Conservation (phyloP, 768 basidiomycete genomes). For the Leucosporidium yakuticum region DNA sequence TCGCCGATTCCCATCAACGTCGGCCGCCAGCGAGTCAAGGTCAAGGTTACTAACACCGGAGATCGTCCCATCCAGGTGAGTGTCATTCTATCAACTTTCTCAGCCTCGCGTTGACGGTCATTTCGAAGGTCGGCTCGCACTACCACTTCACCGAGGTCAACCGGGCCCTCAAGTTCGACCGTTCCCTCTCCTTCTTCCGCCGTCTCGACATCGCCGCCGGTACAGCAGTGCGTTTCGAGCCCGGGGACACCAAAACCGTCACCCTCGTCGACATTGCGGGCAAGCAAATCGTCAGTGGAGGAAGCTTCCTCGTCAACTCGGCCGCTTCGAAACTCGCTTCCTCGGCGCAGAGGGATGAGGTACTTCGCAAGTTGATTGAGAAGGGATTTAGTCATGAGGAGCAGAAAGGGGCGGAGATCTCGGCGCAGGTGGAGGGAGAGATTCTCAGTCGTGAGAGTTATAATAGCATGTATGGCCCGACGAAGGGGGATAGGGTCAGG, state of each 20-base stretch:
- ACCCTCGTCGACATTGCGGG: slow-evolving; percentile 75
- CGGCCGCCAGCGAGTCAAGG: slow-evolving; percentile 60
- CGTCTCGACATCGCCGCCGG: slow-evolving; percentile 89
- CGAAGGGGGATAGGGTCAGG: slow-evolving; percentile 77
- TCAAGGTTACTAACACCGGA: slow-evolving; percentile 81
- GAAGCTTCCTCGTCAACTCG: slow-evolving; percentile 55
- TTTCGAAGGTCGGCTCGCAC: slow-evolving; percentile 73
- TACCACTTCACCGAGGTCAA: slow-evolving; percentile 88
- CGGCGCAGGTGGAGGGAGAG: slow-evolving; percentile 46
- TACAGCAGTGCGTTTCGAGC: slow-evolving; percentile 94
- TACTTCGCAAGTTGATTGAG: slow-evolving; percentile 47
- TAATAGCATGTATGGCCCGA: slow-evolving; percentile 92
- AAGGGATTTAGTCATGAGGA: slow-evolving; percentile 65
- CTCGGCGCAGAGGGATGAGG: slow-evolving; percentile 23
- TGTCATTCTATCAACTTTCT: slow-evolving; percentile 20
- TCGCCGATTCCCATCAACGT: slow-evolving; percentile 65
- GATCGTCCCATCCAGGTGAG: slow-evolving; percentile 81
- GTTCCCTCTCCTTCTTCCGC: slow-evolving; percentile 69
- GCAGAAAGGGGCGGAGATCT: slow-evolving; percentile 55
- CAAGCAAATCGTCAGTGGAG: slow-evolving; percentile 56
- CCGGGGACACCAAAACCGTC: slow-evolving; percentile 79
- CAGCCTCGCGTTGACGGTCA: not conserved
- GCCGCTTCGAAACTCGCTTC: slow-evolving; percentile 38
- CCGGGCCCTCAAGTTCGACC: slow-evolving; percentile 70
- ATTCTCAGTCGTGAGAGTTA: slow-evolving; percentile 66